Evolutionary conservation across 2,329 filamentous ascomycete species (phyloP).

Genomic region (Colletotrichum costaricense): DNA sequence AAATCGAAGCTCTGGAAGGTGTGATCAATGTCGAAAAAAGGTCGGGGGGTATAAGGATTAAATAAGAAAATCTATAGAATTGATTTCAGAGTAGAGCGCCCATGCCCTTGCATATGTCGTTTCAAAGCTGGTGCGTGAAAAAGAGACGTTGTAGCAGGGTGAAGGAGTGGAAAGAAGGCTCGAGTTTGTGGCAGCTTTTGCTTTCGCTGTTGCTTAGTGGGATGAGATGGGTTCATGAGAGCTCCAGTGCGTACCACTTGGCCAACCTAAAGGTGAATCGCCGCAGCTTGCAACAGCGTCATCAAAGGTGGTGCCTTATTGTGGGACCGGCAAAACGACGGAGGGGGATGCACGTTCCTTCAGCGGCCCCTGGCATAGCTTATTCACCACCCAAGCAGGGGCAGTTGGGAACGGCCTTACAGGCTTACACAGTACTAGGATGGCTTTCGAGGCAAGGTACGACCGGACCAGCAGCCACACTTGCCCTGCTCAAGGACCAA

Average conservation of each 20-base stretch:
- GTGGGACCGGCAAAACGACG: slow-evolving; percentile 35
- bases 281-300: slow-evolving; percentile 27
- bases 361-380: slow-evolving; percentile 25
- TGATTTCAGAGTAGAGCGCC: not conserved
- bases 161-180: slow-evolving; percentile 17
- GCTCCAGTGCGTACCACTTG: slow-evolving; percentile 21
- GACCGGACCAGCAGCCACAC: slow-evolving; percentile 19
- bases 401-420: not conserved
- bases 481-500: not conserved
- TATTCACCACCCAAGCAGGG: slow-evolving; percentile 29
- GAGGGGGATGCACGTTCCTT: slow-evolving; percentile 19
- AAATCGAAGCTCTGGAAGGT: not conserved
- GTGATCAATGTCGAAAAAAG: not conserved
- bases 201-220: slow-evolving; percentile 16
- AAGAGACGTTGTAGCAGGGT: slow-evolving; percentile 9
- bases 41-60: not conserved
- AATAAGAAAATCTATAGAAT: slow-evolving; percentile 8
- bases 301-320: slow-evolving; percentile 37
- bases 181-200: slow-evolving; percentile 9
- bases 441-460: slow-evolving; percentile 5
- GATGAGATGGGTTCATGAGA: slow-evolving; percentile 13
- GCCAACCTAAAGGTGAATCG: slow-evolving; percentile 6
- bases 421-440: not conserved
- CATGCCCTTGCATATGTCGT: slow-evolving; percentile 2
- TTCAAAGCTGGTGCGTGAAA: not conserved